Evolutionary conservation across 1,284 basidiomycete genomes (phyloP).

Genomic region (Fomitopsis schrenkii): DNA sequence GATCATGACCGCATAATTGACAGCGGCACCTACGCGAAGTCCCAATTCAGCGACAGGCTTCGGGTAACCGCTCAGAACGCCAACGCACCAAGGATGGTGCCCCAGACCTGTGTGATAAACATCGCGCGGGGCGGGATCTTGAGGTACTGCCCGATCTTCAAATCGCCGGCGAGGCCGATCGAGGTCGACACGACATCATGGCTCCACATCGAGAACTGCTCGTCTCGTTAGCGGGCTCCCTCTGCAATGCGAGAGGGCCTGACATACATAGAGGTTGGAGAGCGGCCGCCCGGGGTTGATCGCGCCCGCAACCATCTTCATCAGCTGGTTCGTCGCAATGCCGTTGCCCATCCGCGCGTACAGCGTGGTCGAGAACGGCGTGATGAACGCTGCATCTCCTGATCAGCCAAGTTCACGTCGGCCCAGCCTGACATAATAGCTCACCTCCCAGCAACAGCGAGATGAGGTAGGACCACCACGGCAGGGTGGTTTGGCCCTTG

Average conservation of each 20-base stretch:
- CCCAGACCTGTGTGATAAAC: slow-evolving; percentile 66
- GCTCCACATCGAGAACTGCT: slow-evolving; percentile 61
- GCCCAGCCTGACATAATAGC: neutral
- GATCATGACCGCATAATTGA: slow-evolving; percentile 48
- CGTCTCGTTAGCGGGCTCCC: slow-evolving; percentile 2
- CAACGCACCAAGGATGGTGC: slow-evolving; percentile 48
- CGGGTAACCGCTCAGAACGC: neutral
- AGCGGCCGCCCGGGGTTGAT: slow-evolving; percentile 61
- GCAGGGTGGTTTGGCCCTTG: slow-evolving; percentile 57
- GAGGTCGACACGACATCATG: slow-evolving; percentile 54
- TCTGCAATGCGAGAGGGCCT: neutral
- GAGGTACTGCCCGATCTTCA: slow-evolving; percentile 76
- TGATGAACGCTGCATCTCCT: slow-evolving; percentile 27
- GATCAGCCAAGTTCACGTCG: neutral
- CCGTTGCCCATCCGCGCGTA: slow-evolving; percentile 54
- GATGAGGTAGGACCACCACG: slow-evolving; percentile 59
- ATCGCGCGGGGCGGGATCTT: slow-evolving; percentile 73
- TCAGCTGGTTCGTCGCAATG: slow-evolving; percentile 54
- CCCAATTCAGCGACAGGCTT: neutral
- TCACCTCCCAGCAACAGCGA: slow-evolving; percentile 24
- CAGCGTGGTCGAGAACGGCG: slow-evolving; percentile 38
- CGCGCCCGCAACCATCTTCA: slow-evolving; percentile 66
- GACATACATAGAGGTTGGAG: slow-evolving; percentile 59
- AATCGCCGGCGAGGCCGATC: slow-evolving; percentile 47
- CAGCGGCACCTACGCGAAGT: slow-evolving; percentile 16